phyloP scores from a whole-genome alignment of 1,284 basidiomycete species.

The Sanghuangporus weigelae region DNA sequence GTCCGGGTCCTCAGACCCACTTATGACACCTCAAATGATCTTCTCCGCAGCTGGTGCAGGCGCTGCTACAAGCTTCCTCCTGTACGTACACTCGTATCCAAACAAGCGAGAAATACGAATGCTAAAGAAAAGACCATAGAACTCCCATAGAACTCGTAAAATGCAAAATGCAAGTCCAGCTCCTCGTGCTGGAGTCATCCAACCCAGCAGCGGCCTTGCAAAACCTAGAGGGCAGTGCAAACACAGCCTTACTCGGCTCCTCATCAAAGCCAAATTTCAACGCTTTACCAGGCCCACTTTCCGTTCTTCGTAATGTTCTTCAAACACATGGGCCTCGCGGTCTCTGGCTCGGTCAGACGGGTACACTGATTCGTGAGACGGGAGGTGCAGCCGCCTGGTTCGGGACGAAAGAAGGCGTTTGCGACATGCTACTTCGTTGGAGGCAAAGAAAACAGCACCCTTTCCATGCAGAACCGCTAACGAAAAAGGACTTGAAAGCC shows the following conservation, averaged over 20 bases:
- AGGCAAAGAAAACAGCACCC: slow-evolving; percentile 25
- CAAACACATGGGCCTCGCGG: slow-evolving; percentile 66
- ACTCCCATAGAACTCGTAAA: slow-evolving; percentile 92
- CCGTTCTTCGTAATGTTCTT: slow-evolving; percentile 62
- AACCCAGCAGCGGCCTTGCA: slow-evolving; percentile 22
- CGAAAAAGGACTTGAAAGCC: slow-evolving; percentile 48
- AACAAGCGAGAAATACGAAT: neutral
- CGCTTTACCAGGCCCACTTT: slow-evolving; percentile 59
- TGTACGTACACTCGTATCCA: slow-evolving; percentile 45
- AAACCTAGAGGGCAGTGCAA: slow-evolving; percentile 20
- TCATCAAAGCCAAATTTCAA: slow-evolving; percentile 24
- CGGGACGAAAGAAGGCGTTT: slow-evolving; percentile 74
- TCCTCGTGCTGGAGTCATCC: slow-evolving; percentile 40
- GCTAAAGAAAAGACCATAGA: slow-evolving; percentile 30
- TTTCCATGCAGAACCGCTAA: slow-evolving; percentile 15
- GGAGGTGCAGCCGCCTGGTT: slow-evolving; percentile 90
- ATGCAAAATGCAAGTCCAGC: slow-evolving; percentile 95
- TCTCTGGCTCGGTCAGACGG: slow-evolving; percentile 85
- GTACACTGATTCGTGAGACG: slow-evolving; percentile 82
- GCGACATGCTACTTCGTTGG: slow-evolving; percentile 47
- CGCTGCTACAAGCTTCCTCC: slow-evolving; percentile 74
- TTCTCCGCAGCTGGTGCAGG: slow-evolving; percentile 80
- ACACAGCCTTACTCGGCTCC: slow-evolving; percentile 16
- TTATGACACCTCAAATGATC: slow-evolving; percentile 61
- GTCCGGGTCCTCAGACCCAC: slow-evolving; percentile 32